Conservation (phyloP, 148 eudicot species). For the Agrostemma githago region DNA sequence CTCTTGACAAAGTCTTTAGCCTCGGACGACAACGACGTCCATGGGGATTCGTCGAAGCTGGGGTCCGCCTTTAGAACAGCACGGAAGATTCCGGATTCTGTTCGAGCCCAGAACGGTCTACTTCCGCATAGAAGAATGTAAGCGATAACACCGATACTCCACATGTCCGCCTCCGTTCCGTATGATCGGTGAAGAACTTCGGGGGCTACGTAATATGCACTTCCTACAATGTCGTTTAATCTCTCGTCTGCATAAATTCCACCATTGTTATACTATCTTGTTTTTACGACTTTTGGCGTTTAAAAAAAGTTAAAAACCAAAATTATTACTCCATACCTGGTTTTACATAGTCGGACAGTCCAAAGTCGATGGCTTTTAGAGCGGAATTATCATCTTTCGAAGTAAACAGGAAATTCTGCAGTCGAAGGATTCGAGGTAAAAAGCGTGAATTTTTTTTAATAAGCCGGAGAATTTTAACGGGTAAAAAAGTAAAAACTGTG, state of each 20-base stretch:
- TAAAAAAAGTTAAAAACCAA: no score
- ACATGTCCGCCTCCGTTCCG: conserved; percentile 98
- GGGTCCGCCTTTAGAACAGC: conserved; percentile 93
- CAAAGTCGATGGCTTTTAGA: conserved; percentile 92
- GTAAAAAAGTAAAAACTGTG: no score
- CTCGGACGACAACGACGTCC: conserved; percentile 80
- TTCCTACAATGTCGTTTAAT: conserved; percentile 92
- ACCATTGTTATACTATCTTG: no score
- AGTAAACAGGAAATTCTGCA: conserved; percentile 84
- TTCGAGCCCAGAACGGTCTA: conserved; percentile 91
- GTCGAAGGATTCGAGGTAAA: conserved; percentile 13
- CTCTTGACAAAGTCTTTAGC: conserved; percentile 91
- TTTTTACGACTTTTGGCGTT: no score
- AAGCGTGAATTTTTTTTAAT: background rate
- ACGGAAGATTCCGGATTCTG: conserved; percentile 90
- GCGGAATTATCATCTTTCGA: conserved; percentile 74
- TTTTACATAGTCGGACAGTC: conserved; percentile 94
- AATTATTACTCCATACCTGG: conserved; percentile 44
- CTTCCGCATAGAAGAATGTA: conserved; percentile 95
- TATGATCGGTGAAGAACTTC: conserved; percentile 94
- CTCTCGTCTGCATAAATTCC: conserved; percentile 65
- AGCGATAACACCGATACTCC: conserved; percentile 99
- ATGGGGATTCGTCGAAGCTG: conserved; percentile 83
- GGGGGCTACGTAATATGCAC: conserved; percentile 97
- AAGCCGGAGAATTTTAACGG: background rate